Evolutionary conservation across 208 protist genomes (phyloP).

Genomic region (Porcisia hertigi): DNA sequence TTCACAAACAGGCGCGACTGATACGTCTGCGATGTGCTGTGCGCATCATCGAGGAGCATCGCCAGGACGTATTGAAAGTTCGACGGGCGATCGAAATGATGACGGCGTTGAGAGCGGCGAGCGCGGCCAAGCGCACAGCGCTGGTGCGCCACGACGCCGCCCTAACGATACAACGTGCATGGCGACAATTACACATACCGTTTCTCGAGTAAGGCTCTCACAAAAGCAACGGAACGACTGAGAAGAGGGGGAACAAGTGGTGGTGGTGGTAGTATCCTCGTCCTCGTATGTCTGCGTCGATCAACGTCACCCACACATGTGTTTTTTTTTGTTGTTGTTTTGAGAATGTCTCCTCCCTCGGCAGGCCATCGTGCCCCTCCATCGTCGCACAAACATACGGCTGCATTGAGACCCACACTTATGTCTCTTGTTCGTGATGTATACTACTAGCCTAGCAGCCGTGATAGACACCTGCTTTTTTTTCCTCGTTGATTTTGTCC

Average conservation of each 20-base stretch:
- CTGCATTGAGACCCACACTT: background rate
- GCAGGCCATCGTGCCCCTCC: too few relatives aligned
- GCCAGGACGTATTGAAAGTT: constrained; percentile 5
- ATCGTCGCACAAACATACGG: too few relatives aligned
- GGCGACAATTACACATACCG: constrained; percentile 17
- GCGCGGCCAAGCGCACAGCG: constrained; percentile 4
- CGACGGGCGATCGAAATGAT: constrained; percentile 10
- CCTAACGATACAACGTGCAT: constrained; percentile 53
- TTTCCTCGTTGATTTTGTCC: too few relatives aligned
- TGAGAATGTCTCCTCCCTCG: too few relatives aligned
- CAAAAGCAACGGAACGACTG: background rate
- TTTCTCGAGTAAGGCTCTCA: background rate
- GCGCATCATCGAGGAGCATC: constrained; percentile 9
- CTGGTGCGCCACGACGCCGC: constrained; percentile 42
- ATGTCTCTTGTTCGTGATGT: background rate
- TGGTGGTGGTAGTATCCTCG: background rate
- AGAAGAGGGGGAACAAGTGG: background rate
- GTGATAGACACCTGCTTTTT: too few relatives aligned
- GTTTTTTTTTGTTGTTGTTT: background rate
- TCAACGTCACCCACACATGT: background rate
- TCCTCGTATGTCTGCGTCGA: background rate
- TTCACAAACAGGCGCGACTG: background rate
- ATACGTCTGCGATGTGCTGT: background rate
- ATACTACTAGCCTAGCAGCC: background rate
- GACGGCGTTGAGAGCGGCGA: background rate